phyloP scores from a whole-genome alignment of 805 yeast species.

The Sporopachydermia lactativora region DNA sequence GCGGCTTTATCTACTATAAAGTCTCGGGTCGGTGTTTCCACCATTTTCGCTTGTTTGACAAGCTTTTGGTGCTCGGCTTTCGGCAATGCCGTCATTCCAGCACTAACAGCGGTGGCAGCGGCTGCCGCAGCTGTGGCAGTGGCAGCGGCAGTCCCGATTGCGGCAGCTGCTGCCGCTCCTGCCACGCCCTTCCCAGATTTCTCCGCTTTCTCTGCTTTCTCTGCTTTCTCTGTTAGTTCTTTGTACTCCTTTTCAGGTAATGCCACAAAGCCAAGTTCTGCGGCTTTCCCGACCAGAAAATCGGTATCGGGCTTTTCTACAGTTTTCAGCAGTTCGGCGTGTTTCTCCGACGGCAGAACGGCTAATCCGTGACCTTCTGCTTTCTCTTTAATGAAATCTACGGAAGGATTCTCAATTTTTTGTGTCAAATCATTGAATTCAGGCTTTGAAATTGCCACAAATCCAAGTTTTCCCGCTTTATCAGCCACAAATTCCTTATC shows the following conservation, averaged over 20 bases:
- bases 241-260: conserved; percentile 10
- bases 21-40: conserved; percentile 12
- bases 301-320: conserved; percentile 17
- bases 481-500: conserved; percentile 7
- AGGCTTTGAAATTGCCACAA: conserved; percentile 10
- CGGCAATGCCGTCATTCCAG: conserved; percentile 12
- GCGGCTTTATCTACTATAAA: conserved; percentile 12
- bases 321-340: conserved; percentile 17
- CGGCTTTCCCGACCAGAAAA: conserved; percentile 15
- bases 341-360: conserved; percentile 23
- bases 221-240: conserved; percentile 14
- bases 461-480: conserved; percentile 7
- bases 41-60: background rate
- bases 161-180: conserved; percentile 10
- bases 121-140: conserved; percentile 8
- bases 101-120: conserved; percentile 10
- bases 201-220: conserved; percentile 10
- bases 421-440: conserved; percentile 5
- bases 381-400: conserved; percentile 10
- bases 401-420: conserved; percentile 2
- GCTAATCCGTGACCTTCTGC: conserved; percentile 22
- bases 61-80: background rate
- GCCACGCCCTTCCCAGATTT: conserved; percentile 10
- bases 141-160: conserved; percentile 6
- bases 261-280: conserved; percentile 15